Conservation (phyloP, 441 rosid species). For the Populus hybrid region DNA sequence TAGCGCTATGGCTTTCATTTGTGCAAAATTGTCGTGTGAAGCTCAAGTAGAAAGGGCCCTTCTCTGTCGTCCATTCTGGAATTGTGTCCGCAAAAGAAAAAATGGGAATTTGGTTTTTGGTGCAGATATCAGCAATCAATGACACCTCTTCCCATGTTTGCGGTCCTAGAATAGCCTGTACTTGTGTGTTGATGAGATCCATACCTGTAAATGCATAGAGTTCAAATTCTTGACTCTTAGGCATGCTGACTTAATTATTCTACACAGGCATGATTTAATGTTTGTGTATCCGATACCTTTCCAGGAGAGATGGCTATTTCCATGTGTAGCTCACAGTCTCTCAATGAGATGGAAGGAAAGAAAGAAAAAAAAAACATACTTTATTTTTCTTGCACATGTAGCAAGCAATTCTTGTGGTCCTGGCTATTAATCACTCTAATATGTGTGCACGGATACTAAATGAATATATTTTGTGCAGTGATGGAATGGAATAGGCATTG, state of each 20-base stretch:
- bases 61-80: constrained; percentile 28
- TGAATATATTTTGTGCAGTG: too few species aligned
- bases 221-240: background rate
- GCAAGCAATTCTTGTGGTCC: too few species aligned
- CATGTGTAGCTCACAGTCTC: too few species aligned
- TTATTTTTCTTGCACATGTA: too few species aligned
- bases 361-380: too few species aligned
- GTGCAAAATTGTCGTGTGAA: constrained; percentile 20
- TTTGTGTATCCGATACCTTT: too few species aligned
- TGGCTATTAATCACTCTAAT: too few species aligned
- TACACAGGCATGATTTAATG: too few species aligned
- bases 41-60: constrained; percentile 25
- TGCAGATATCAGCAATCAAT: constrained; percentile 16
- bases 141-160: constrained; percentile 30
- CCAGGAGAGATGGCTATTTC: too few species aligned
- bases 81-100: constrained; percentile 20
- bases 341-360: too few species aligned
- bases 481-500: too few species aligned
- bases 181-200: constrained; percentile 18
- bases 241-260: background rate
- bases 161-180: constrained; percentile 28
- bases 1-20: constrained; percentile 34
- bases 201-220: constrained; percentile 9
- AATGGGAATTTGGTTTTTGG: constrained; percentile 21
- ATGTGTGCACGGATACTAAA: too few species aligned